A percentile compares a stretch with the other conserved stretches of the same genome.
phyloP scores from a whole-genome alignment of 2,329 filamentous ascomycete genomes.

The Trichoderma koningii region DNA sequence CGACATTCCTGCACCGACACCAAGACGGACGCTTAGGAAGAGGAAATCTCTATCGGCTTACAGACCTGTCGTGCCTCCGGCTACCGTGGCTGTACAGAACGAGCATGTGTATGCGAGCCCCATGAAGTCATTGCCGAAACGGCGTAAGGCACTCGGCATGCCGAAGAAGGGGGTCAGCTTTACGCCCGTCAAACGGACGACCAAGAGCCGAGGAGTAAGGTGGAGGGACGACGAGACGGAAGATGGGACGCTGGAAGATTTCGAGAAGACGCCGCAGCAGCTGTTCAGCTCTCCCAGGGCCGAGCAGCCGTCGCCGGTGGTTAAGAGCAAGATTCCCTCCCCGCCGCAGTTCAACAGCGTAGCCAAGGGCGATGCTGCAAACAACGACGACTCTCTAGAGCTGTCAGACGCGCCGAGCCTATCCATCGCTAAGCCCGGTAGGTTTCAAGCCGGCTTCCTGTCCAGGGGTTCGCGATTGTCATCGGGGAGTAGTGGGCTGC shows the following conservation, averaged over 20 bases:
- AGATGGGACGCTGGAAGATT: constrained; percentile 83
- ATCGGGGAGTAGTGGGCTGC: constrained; percentile 57
- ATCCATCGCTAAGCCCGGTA: constrained; percentile 58
- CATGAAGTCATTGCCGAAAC: constrained; percentile 75
- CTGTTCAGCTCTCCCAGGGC: constrained; percentile 58
- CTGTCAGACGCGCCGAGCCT: constrained; percentile 46
- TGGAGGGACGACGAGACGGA: constrained; percentile 91
- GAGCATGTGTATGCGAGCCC: constrained; percentile 50
- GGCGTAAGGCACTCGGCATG: constrained; percentile 66
- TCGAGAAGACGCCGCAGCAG: constrained; percentile 84
- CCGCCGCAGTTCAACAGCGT: constrained; percentile 8
- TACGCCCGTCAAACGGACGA: constrained; percentile 74
- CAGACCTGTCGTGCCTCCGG: constrained; percentile 50
- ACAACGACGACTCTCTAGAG: constrained; percentile 57
- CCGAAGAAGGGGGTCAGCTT: constrained; percentile 73
- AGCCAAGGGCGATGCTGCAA: constrained; percentile 27
- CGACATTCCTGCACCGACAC: constrained; percentile 70
- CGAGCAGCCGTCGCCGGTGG: constrained; percentile 41
- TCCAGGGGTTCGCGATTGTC: constrained; percentile 54
- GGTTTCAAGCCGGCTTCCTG: constrained; percentile 88
- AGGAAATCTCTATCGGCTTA: constrained; percentile 54
- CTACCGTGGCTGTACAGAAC: constrained; percentile 41
- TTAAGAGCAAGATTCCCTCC: constrained; percentile 40
- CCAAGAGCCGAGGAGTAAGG: constrained; percentile 74
- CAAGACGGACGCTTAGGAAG: constrained; percentile 72